phyloP scores from a whole-genome alignment of 2,329 filamentous ascomycete species.

The Geosmithia flava region DNA sequence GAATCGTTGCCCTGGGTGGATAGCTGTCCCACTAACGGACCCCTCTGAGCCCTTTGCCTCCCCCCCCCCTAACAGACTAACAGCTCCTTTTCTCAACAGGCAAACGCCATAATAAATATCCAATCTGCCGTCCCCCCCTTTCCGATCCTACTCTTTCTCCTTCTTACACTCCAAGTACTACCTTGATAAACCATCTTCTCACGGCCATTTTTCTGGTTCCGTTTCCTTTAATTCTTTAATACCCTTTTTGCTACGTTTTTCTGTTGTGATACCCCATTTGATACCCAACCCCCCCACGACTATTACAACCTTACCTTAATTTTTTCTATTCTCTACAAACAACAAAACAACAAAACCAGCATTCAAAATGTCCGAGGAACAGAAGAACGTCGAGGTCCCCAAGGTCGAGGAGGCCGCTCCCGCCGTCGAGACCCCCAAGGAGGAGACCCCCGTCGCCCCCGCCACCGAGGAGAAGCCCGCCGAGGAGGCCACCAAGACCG shows the following conservation, averaged over 20 bases:
- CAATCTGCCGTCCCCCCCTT: constrained; percentile 2
- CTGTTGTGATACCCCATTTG: constrained; percentile 14
- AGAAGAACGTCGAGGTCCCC: constrained; percentile 55
- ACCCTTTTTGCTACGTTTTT: constrained; percentile 12
- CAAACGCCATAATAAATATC: constrained; percentile 3
- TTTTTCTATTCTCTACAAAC: constrained; percentile 19
- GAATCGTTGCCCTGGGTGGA: background rate
- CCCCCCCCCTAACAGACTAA: background rate
- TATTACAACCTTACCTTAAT: background rate
- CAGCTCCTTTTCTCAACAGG: background rate
- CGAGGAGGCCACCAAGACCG: constrained; percentile 18
- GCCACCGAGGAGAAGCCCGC: constrained; percentile 19
- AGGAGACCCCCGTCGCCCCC: constrained; percentile 17
- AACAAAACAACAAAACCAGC: constrained; percentile 12
- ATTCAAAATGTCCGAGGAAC: constrained; percentile 59
- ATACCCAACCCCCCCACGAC: background rate
- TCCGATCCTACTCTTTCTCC: constrained; percentile 1
- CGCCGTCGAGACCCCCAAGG: constrained; percentile 17
- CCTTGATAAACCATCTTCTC: constrained; percentile 11
- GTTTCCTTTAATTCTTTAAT: constrained; percentile 18
- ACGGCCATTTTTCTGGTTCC: constrained; percentile 11
- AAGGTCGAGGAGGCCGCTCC: constrained; percentile 29
- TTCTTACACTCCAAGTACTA: background rate
- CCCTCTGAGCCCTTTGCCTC: background rate
- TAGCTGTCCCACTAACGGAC: background rate